A percentile compares a stretch with the other conserved stretches of the same genome.
Conservation (phyloP, 768 basidiomycete species). For the Hericium erinaceus region DNA sequence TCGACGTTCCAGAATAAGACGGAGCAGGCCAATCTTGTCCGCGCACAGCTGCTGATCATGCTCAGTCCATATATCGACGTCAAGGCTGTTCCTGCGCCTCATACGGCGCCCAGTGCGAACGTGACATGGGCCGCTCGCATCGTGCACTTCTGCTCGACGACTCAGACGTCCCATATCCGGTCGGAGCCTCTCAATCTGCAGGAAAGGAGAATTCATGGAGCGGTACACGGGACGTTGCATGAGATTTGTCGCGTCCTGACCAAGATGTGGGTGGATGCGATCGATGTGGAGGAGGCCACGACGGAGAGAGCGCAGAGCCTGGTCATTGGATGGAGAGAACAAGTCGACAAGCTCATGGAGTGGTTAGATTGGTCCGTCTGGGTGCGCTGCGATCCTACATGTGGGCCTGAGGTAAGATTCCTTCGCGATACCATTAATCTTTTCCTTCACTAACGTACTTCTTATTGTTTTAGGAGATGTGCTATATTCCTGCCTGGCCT, state of each 20-base stretch:
- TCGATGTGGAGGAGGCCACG: slow-evolving; percentile 11
- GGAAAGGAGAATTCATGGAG: slow-evolving; percentile 6
- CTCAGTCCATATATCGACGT: slow-evolving; percentile 22
- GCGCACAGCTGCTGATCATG: slow-evolving; percentile 20
- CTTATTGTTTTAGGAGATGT: neutral
- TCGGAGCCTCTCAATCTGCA: slow-evolving; percentile 7
- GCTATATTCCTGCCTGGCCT: slow-evolving; percentile 15
- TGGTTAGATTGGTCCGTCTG: slow-evolving; percentile 17
- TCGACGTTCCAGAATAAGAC: slow-evolving; percentile 2
- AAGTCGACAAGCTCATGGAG: slow-evolving; percentile 9
- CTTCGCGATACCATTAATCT: no score
- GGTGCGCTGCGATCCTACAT: slow-evolving; percentile 10
- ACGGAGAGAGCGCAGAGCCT: neutral
- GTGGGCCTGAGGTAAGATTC: slow-evolving; percentile 9
- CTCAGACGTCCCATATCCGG: slow-evolving; percentile 8
- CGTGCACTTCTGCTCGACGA: slow-evolving; percentile 9
- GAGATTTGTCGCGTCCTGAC: slow-evolving; percentile 14
- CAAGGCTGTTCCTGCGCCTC: slow-evolving; percentile 3
- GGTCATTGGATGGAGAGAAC: neutral
- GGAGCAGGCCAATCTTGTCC: slow-evolving; percentile 3
- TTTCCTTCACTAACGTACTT: neutral
- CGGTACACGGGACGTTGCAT: slow-evolving; percentile 8
- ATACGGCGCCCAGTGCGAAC: neutral
- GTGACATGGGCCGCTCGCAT: slow-evolving; percentile 8
- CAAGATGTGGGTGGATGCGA: slow-evolving; percentile 10